These are phyloP conservation scores for Rosa multiflora DNA, from an alignment of 306 rosid species.

Conservation along the genomic window DNA sequence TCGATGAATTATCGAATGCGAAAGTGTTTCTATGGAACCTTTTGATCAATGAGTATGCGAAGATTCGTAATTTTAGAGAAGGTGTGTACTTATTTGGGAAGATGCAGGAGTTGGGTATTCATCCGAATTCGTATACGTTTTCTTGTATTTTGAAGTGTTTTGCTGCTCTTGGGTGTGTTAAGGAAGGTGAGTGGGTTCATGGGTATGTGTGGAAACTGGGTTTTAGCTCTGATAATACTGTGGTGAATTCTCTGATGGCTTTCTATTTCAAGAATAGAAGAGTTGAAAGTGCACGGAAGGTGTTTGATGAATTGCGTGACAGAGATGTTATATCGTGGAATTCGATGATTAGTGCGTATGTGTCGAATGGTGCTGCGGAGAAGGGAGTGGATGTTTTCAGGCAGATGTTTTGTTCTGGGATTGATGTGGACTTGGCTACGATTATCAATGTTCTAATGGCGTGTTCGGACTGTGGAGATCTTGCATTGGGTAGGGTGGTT, in stretches of 20 bases:
- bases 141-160: slow-evolving; percentile 63
- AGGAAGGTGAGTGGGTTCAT: slow-evolving; percentile 57
- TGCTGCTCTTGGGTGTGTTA: slow-evolving; percentile 41
- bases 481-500: slow-evolving; percentile 52
- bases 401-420: slow-evolving; percentile 43
- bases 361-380: slow-evolving; percentile 42
- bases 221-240: slow-evolving; percentile 41
- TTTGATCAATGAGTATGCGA: slow-evolving; percentile 63
- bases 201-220: slow-evolving; percentile 54
- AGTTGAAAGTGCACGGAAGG: slow-evolving; percentile 56
- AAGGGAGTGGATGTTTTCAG: slow-evolving; percentile 45
- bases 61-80: slow-evolving; percentile 49
- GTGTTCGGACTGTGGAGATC: slow-evolving; percentile 52
- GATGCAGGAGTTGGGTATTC: slow-evolving; percentile 55
- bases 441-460: slow-evolving; percentile 60
- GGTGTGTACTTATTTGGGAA: slow-evolving; percentile 45
- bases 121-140: slow-evolving; percentile 57
- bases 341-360: slow-evolving; percentile 77
- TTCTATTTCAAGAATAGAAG: slow-evolving; percentile 51
- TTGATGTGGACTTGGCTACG: slow-evolving; percentile 63
- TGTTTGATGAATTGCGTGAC: slow-evolving; percentile 68
- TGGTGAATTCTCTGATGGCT: slow-evolving; percentile 52
- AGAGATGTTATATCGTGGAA: slow-evolving; percentile 77
- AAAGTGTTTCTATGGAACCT: slow-evolving; percentile 74
- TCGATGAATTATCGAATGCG: slow-evolving; percentile 43